These are phyloP conservation scores for Thelephora terrestris DNA, from an alignment of 1,284 basidiomycete genomes.

Conservation along the genomic window DNA sequence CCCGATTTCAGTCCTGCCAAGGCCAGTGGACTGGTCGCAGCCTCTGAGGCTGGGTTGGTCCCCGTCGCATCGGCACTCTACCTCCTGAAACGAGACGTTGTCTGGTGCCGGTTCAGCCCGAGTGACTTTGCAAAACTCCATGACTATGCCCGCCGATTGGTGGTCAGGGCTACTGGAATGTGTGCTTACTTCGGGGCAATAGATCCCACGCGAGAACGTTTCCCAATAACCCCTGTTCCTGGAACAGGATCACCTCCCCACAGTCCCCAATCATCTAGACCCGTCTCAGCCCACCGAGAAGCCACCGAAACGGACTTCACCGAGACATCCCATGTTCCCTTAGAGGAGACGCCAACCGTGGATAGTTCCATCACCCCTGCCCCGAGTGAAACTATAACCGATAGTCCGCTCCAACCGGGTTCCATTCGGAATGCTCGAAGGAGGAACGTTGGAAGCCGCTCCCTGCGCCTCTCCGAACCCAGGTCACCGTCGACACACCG, in stretches of 20 bases:
- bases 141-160: constrained; percentile 36
- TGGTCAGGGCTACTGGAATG: constrained; percentile 56
- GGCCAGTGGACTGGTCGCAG: constrained; percentile 29
- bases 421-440: background rate
- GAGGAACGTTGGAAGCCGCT: constrained; percentile 1
- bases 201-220: constrained; percentile 47
- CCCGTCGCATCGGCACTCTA: constrained; percentile 44
- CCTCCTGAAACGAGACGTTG: constrained; percentile 52
- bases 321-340: background rate
- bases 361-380: too few species aligned
- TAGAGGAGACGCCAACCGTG: background rate
- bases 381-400: background rate
- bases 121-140: constrained; percentile 50
- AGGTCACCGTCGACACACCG: constrained; percentile 2
- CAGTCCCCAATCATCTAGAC: background rate
- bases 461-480: constrained; percentile 9
- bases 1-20: constrained; percentile 29
- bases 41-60: constrained; percentile 46
- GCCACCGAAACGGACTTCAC: background rate
- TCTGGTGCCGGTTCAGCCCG: constrained; percentile 55
- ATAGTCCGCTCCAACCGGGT: background rate
- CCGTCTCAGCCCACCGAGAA: background rate
- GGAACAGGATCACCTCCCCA: constrained; percentile 23
- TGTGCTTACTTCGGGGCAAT: constrained; percentile 52
- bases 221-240: constrained; percentile 40